These are phyloP conservation scores for Trametes cinnabarina DNA, from an alignment of 768 basidiomycete genomes.

Conservation along the genomic window DNA sequence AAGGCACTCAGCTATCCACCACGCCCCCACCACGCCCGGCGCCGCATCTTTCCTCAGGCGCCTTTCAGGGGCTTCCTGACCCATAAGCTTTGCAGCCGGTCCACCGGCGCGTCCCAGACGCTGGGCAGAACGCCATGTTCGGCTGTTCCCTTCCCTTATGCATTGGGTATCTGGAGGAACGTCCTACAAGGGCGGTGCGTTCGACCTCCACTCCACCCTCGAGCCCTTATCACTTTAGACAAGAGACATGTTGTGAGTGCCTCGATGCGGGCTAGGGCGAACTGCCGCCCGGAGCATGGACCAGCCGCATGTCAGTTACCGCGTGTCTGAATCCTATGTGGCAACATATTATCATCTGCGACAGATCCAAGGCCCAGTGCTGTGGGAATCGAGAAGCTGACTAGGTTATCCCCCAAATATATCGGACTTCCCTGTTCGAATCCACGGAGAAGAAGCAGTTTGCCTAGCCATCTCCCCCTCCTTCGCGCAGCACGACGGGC, in stretches of 20 bases:
- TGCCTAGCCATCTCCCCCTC: constrained; percentile 27
- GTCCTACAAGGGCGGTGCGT: background rate
- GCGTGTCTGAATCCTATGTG: constrained; percentile 14
- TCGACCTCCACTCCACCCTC: no score
- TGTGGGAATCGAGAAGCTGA: constrained; percentile 22
- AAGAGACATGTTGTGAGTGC: background rate
- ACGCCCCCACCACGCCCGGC: constrained; percentile 4
- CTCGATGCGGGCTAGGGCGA: background rate
- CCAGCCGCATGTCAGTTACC: constrained; percentile 10
- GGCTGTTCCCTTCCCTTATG: background rate
- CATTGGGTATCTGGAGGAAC: background rate
- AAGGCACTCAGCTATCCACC: constrained; percentile 7
- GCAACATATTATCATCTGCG: constrained; percentile 15
- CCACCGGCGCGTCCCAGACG: background rate
- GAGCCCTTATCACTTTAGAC: background rate
- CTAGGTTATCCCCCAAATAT: constrained; percentile 19
- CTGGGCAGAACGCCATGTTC: background rate
- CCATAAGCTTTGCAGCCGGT: constrained; percentile 8
- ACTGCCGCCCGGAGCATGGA: constrained; percentile 1
- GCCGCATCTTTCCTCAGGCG: constrained; percentile 3
- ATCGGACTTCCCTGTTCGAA: constrained; percentile 15
- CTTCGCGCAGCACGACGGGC: constrained; percentile 24
- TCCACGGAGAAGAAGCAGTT: constrained; percentile 21
- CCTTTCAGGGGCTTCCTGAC: background rate
- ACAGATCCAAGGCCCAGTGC: constrained; percentile 21